These are phyloP conservation scores for Graphilbum ipis-grandicollis DNA, from an alignment of 2,329 filamentous ascomycete species.

Conservation along the genomic window DNA sequence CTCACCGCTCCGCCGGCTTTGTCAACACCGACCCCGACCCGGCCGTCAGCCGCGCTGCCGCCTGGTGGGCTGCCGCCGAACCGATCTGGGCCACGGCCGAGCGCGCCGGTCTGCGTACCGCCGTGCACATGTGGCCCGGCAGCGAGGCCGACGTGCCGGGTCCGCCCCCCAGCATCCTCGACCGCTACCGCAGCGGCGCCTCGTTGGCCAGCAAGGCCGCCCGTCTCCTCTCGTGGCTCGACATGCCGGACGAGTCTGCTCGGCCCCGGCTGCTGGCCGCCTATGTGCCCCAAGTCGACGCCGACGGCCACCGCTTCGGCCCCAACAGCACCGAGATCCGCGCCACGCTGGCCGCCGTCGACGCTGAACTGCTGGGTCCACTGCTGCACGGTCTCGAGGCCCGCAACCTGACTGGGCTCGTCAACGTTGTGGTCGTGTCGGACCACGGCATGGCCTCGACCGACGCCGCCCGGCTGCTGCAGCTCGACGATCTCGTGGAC, in stretches of 20 bases:
- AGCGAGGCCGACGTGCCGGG: constrained; percentile 71
- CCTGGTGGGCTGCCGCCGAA: constrained; percentile 91
- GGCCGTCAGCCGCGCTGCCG: constrained; percentile 64
- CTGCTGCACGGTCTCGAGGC: constrained; percentile 60
- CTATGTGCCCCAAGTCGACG: constrained; percentile 86
- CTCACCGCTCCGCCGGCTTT: constrained; percentile 58
- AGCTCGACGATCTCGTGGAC: constrained; percentile 80
- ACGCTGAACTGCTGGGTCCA: constrained; percentile 62
- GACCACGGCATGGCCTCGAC: constrained; percentile 98
- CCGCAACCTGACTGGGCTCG: constrained; percentile 73
- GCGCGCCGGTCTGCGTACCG: constrained; percentile 56
- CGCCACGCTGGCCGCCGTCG: constrained; percentile 59
- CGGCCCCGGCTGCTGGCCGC: constrained; percentile 84
- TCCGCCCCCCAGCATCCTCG: constrained; percentile 63
- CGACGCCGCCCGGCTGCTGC: constrained; percentile 59
- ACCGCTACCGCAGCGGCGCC: constrained; percentile 71
- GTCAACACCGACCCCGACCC: constrained; percentile 60
- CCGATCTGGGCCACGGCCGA: constrained; percentile 85
- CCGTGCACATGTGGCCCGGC: constrained; percentile 97
- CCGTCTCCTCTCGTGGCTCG: constrained; percentile 66
- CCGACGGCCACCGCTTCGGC: constrained; percentile 71
- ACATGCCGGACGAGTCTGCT: constrained; percentile 49
- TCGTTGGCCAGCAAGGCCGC: constrained; percentile 56
- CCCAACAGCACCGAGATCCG: constrained; percentile 90
- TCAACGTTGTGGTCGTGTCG: constrained; percentile 91